Conservation (phyloP, 352 stramenopile species). For the Globisporangium sylvaticum region DNA sequence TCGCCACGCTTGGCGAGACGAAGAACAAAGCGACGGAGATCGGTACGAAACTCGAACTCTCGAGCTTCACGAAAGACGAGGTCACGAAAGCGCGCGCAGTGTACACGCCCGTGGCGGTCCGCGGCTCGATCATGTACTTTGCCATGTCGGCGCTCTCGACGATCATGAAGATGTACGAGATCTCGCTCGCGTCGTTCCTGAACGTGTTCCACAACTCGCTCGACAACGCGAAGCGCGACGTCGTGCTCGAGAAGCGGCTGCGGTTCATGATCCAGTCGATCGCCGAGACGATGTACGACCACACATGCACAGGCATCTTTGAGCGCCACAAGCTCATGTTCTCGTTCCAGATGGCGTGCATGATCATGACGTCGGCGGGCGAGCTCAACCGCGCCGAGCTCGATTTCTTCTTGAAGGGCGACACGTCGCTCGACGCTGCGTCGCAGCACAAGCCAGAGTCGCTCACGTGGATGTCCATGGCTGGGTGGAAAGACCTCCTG, state of each 20-base stretch:
- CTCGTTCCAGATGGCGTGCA: slow-evolving; percentile 95
- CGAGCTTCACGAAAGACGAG: slow-evolving; percentile 92
- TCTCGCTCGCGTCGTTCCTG: slow-evolving; percentile 91
- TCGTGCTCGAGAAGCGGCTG: slow-evolving; percentile 88
- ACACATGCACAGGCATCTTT: slow-evolving; percentile 96
- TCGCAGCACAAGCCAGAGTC: slow-evolving; percentile 63
- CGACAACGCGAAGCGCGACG: slow-evolving; percentile 88
- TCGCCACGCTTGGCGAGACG: slow-evolving; percentile 92
- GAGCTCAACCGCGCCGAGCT: slow-evolving; percentile 86
- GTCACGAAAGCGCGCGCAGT: slow-evolving; percentile 89
- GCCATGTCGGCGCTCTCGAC: slow-evolving; percentile 87
- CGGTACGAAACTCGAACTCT: slow-evolving; percentile 89
- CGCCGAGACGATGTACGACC: slow-evolving; percentile 94
- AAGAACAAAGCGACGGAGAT: slow-evolving; percentile 95
- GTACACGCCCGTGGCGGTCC: slow-evolving; percentile 90
- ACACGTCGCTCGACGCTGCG: slow-evolving; percentile 88
- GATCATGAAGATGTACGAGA: slow-evolving; percentile 97
- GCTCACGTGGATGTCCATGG: slow-evolving; percentile 81
- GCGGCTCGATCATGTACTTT: slow-evolving; percentile 95
- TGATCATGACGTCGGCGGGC: slow-evolving; percentile 89
- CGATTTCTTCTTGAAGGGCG: slow-evolving; percentile 95
- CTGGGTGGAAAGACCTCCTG: slow-evolving; percentile 92
- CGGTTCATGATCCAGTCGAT: slow-evolving; percentile 88
- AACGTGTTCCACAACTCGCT: slow-evolving; percentile 90
- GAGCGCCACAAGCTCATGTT: slow-evolving; percentile 98